Base-by-base conservation (phyloP, 768 basidiomycete species). In the Hemileccinum impolitum region DNA sequence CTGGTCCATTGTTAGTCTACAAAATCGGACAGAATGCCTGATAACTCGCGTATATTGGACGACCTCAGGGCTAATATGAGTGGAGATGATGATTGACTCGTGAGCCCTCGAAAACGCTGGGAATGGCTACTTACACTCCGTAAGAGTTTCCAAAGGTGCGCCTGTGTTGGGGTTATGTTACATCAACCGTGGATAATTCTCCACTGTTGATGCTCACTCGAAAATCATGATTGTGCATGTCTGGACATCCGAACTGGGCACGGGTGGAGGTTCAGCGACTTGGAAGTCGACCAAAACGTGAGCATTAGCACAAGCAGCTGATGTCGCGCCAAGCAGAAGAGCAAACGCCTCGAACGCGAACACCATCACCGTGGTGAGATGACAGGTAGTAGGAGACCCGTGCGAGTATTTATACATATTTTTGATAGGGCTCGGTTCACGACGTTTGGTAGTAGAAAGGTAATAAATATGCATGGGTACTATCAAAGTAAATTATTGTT, bases 101-200 rank as follows among this genome's bases (percentile, higher is more conserved):
- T 28, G 26, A 30, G 21, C 15, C 37, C 15, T 3, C 2, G 31
- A 13, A 39, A 14, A 19, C 14, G 4, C 8, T 11, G n/a, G 19
- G 35, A 32, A 8, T 7, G 15, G 26, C 34, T 32, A 71, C 78
- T 62, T 59, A 87, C 86, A 71, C 51, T 58, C 83, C 85, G 53
- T 80, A 88, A 3, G 87, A 88, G 61, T 75, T 79, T 3, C 80
- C 87, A 59, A 87, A 89, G 47, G 84, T 85, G 46, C 79, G 83
- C 61, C 86, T 86, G 47, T 25, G 26, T 39, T 10, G 18, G 9
- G 8, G 32, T 43, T 36, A 19, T 17, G 38, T 38, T 15, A 37
- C 28, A n/a, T 48, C 21, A 19, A 28, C n/a, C 38, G 6, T 18
- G 6, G 18, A 14, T 23, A 26, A 17, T 38, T 6, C 12, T 13